phyloP scores from a whole-genome alignment of 1,284 basidiomycete genomes.

The Ustilago curta region DNA sequence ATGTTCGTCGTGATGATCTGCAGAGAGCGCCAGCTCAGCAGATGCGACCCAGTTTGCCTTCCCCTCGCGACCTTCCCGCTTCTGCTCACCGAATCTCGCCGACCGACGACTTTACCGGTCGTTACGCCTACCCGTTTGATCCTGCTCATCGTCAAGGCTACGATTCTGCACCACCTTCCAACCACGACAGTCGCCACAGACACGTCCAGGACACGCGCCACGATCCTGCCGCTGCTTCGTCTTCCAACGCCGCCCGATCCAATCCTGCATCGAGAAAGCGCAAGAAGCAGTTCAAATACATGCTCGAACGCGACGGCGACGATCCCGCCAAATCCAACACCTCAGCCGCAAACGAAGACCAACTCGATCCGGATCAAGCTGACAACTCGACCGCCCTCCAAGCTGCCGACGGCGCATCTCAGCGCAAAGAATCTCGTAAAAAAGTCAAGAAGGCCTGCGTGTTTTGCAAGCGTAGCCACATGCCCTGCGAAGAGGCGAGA shows the following conservation, averaged over 20 bases:
- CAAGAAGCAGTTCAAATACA: constrained; percentile 56
- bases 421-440: constrained; percentile 41
- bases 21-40: background rate
- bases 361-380: constrained; percentile 6
- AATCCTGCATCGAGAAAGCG: constrained; percentile 23
- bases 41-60: constrained; percentile 12
- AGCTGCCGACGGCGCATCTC: background rate
- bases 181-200: constrained; percentile 3
- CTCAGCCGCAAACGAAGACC: constrained; percentile 13
- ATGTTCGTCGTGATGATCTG: constrained; percentile 9
- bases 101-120: constrained; percentile 1
- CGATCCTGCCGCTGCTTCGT: constrained; percentile 6
- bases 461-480: constrained; percentile 57
- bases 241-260: constrained; percentile 3
- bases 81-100: constrained; percentile 10
- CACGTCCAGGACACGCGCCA: background rate
- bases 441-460: constrained; percentile 56
- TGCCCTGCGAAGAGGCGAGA: constrained; percentile 46
- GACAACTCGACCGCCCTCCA: constrained; percentile 7
- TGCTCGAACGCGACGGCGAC: constrained; percentile 29
- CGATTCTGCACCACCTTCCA: background rate
- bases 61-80: constrained; percentile 1
- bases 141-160: constrained; percentile 4
- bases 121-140: constrained; percentile 6
- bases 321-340: constrained; percentile 12